A percentile compares a stretch with the other conserved stretches of the same genome.
Conservation (phyloP, 345 rosid species). For the Aquilaria malaccensis region DNA sequence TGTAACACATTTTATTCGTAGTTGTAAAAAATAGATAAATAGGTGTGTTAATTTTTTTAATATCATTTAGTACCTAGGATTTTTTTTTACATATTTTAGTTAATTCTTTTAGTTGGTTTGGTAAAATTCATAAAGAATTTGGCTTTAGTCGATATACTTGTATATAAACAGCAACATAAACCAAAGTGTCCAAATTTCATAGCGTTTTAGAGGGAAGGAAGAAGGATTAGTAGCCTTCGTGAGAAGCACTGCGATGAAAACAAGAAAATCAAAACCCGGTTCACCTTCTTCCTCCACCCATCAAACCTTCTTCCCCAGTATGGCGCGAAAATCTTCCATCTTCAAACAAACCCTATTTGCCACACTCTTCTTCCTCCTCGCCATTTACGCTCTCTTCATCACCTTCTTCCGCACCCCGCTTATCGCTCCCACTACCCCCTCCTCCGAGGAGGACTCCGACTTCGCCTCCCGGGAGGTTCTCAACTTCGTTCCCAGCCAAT, state of each 20-base stretch:
- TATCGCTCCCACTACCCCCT: constrained; percentile 21
- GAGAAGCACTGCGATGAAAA: constrained; percentile 2
- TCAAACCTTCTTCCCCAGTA: constrained; percentile 10
- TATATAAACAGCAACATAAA: too few relatives aligned
- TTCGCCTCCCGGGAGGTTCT: constrained; percentile 12
- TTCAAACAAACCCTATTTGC: constrained; percentile 47
- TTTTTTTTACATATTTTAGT: too few relatives aligned
- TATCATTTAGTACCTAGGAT: too few relatives aligned
- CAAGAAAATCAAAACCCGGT: constrained; percentile 16
- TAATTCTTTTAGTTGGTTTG: too few relatives aligned
- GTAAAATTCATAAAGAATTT: too few relatives aligned
- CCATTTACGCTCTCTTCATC: constrained; percentile 55
- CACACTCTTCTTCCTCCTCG: constrained; percentile 43
- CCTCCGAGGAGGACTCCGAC: constrained; percentile 22
- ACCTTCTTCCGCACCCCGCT: constrained; percentile 46
- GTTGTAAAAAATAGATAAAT: too few relatives aligned
- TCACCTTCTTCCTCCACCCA: constrained; percentile 1
- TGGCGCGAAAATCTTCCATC: constrained; percentile 85
- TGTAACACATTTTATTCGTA: too few relatives aligned
- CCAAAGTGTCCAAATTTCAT: too few relatives aligned
- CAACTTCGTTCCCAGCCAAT: constrained; percentile 3
- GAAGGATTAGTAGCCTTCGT: background rate
- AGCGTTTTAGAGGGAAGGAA: too few relatives aligned
- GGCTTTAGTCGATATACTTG: too few relatives aligned
- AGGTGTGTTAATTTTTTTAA: too few relatives aligned